Conservation (phyloP, 805 yeast genomes). For the Pichia insulana region DNA sequence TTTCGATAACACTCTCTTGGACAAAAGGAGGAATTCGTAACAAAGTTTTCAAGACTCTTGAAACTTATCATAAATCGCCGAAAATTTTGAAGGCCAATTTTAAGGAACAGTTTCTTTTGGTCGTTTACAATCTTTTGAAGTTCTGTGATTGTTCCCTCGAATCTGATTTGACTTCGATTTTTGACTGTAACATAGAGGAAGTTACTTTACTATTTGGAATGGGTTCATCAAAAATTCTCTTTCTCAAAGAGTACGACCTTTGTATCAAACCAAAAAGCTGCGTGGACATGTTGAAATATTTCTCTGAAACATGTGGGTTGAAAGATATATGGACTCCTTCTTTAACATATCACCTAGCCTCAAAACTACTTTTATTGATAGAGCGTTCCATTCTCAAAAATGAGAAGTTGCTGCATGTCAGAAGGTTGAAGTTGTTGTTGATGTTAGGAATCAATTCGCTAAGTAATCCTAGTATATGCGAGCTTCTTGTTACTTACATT, state of each 20-base stretch:
- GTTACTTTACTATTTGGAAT: background rate
- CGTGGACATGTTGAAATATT: slow-evolving; percentile 8
- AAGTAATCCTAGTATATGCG: slow-evolving; percentile 14
- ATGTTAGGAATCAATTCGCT: slow-evolving; percentile 19
- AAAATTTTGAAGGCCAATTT: slow-evolving; percentile 8
- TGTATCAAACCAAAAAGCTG: slow-evolving; percentile 8
- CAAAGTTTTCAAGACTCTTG: slow-evolving; percentile 18
- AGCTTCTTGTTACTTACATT: slow-evolving; percentile 5
- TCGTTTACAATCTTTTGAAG: slow-evolving; percentile 30
- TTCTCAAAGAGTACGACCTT: slow-evolving; percentile 15
- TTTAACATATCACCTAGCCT: slow-evolving; percentile 30
- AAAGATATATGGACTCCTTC: slow-evolving; percentile 29
- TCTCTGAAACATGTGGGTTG: slow-evolving; percentile 5
- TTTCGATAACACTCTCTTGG: slow-evolving; percentile 32
- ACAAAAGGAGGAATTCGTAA: slow-evolving; percentile 19
- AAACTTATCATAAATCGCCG: slow-evolving; percentile 9
- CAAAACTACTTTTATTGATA: slow-evolving; percentile 26
- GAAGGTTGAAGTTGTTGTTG: slow-evolving; percentile 32
- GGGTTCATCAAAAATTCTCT: slow-evolving; percentile 1
- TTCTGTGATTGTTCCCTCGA: slow-evolving; percentile 30
- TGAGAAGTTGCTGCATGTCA: slow-evolving; percentile 22
- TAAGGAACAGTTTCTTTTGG: slow-evolving; percentile 23
- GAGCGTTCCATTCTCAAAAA: slow-evolving; percentile 16
- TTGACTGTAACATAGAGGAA: background rate
- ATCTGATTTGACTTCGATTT: background rate